A percentile compares a stretch with the other conserved stretches of the same genome.
These are phyloP conservation scores for Polyrhizophydium stewartii DNA, from an alignment of 371 early-diverging fungal genomes.

Conservation along the genomic window DNA sequence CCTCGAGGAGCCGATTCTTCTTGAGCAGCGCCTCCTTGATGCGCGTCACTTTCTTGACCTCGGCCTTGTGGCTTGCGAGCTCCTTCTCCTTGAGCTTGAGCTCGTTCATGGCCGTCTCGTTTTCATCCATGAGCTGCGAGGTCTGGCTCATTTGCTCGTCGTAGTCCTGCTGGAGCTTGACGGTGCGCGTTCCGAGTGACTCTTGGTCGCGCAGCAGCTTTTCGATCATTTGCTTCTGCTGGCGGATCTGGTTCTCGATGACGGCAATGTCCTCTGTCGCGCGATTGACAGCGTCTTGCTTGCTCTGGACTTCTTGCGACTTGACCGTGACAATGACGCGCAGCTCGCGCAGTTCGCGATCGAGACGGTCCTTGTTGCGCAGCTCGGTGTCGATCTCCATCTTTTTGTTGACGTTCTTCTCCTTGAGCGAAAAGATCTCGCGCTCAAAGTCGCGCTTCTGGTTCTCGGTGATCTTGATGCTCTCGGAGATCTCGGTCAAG, in stretches of 20 bases:
- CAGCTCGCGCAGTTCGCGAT: constrained; percentile 46
- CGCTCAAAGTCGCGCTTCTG: constrained; percentile 42
- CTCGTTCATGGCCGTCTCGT: constrained; percentile 25
- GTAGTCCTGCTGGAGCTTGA: constrained; percentile 44
- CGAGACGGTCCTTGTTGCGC: constrained; percentile 46
- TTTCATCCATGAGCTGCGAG: constrained; percentile 35
- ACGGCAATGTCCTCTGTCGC: constrained; percentile 46
- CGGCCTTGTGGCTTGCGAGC: constrained; percentile 27
- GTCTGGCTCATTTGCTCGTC: constrained; percentile 44
- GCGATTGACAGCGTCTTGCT: constrained; percentile 46
- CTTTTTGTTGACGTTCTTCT: constrained; percentile 44
- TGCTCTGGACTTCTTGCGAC: constrained; percentile 45
- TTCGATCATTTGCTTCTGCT: constrained; percentile 43
- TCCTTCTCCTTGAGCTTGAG: constrained; percentile 32
- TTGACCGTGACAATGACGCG: constrained; percentile 45
- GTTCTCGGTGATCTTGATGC: constrained; percentile 32
- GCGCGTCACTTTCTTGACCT: constrained; percentile 41
- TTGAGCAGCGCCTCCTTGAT: constrained; percentile 42
- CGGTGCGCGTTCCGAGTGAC: constrained; percentile 28
- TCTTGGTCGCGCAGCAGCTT: constrained; percentile 47
- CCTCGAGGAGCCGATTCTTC: constrained; percentile 41
- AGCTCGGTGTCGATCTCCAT: constrained; percentile 45
- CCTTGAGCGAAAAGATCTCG: constrained; percentile 45
- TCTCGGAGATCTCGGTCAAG: constrained; percentile 37
- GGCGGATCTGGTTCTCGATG: constrained; percentile 41